Evolutionary conservation across 441 rosid species (phyloP).

Genomic region (Adansonia madagascariensis): DNA sequence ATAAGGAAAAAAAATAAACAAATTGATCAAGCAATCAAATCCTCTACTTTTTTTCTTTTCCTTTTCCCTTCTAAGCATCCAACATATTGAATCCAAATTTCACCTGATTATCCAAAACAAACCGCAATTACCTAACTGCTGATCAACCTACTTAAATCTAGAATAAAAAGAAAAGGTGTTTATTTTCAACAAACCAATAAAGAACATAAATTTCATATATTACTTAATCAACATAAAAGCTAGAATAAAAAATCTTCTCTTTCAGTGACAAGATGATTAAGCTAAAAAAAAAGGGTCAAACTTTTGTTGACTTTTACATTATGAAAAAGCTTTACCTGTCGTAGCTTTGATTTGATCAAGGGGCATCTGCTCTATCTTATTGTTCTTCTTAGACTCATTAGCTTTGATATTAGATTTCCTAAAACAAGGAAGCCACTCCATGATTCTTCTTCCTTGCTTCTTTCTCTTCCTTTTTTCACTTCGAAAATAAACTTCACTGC

Average conservation of each 20-base stretch:
- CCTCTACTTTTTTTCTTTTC: background rate
- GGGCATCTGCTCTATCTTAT: slow-evolving; percentile 42
- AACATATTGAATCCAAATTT: background rate
- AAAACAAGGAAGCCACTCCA: slow-evolving; percentile 89
- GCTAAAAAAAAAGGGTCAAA: background rate
- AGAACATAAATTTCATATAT: too few species aligned
- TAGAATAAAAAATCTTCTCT: background rate
- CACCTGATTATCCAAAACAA: background rate
- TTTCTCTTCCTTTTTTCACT: background rate
- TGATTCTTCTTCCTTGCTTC: slow-evolving; percentile 26
- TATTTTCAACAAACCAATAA: background rate
- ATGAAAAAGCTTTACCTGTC: slow-evolving; percentile 44
- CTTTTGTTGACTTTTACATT: background rate
- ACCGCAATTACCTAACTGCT: background rate
- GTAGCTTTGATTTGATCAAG: slow-evolving; percentile 47
- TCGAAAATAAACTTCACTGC: background rate
- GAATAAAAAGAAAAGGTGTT: background rate
- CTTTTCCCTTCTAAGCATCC: background rate
- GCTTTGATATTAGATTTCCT: slow-evolving; percentile 48
- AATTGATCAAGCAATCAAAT: slow-evolving; percentile 1
- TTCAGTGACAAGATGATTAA: background rate
- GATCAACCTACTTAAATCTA: background rate
- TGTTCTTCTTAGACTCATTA: slow-evolving; percentile 45
- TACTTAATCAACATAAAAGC: background rate
- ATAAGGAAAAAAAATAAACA: background rate